Percentiles rank a stretch among this genome's conserved stretches.
Conservation (phyloP, 306 rosid genomes). For the Lupinus albus region DNA sequence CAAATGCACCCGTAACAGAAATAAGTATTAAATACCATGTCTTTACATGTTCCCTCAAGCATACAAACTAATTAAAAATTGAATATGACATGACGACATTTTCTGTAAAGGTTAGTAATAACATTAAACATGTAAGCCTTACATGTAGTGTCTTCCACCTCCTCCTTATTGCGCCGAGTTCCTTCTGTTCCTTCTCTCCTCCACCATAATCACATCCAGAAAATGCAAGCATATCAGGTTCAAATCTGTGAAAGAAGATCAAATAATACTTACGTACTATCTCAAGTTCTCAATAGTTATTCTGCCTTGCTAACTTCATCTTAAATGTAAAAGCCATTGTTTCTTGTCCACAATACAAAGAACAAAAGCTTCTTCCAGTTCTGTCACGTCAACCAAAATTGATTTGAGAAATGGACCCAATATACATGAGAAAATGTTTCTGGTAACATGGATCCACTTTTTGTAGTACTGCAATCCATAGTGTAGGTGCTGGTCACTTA, state of each 20-base stretch:
- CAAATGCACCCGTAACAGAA: too few relatives aligned
- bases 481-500: constrained; percentile 12
- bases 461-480: background rate
- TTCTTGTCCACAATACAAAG: constrained; percentile 4
- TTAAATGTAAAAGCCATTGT: constrained; percentile 22
- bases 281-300: constrained; percentile 35
- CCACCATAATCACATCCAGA: constrained; percentile 99
- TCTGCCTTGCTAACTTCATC: constrained; percentile 17
- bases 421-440: constrained; percentile 1
- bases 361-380: background rate
- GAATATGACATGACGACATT: constrained; percentile 4
- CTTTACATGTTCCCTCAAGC: too few relatives aligned
- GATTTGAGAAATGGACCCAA: too few relatives aligned
- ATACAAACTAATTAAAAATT: too few relatives aligned
- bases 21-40: too few relatives aligned
- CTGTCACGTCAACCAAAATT: background rate
- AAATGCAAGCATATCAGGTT: constrained; percentile 99
- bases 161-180: constrained; percentile 80
- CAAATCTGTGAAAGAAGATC: constrained; percentile 64
- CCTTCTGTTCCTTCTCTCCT: constrained; percentile 89
- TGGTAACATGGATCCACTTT: constrained; percentile 1
- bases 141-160: constrained; percentile 99
- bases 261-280: constrained; percentile 31
- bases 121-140: constrained; percentile 44
- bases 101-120: constrained; percentile 19